Evolutionary conservation across 768 basidiomycete species (phyloP), one percentile per base, ranked within the genome.

Genomic region (Termitomyces sp.): DNA sequence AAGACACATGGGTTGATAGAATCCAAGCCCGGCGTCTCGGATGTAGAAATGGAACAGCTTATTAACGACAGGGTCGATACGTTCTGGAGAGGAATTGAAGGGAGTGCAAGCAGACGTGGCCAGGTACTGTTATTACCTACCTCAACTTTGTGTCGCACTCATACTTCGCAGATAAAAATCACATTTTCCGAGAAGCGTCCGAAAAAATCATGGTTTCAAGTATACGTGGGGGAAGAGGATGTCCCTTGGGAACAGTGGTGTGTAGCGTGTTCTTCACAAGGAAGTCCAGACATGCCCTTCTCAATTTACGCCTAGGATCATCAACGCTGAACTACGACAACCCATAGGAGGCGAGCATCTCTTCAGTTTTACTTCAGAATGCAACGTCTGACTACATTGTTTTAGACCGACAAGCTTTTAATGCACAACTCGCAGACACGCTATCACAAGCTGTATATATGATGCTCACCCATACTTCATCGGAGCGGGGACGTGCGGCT

Each of bases 161-260:
- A 49, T 35, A 34, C 2, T 14, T 32, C 5, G 12, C 51, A 89
- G 91, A 85, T 93, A 32, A 68, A 78, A 10, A 79, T 92, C 19
- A 89, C 85, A 0, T 83, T 93, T 59, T 87, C 88, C 2, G 90
- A 91, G 67, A 88, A 85, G 67, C 79, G 82, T 47, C 81, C 82
- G 10, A 87, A 85, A 70, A 92, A 89, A 69, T 80, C 82, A 16
- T 91, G 90, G 90, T 89, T 91, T 62, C 79, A 79, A 51, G 80
- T 82, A 11, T 84, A 84, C 40, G 76, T 79, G 61, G 85, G 79
- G 1, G 88, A 93, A 71, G 91, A 93, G 66, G 89, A 92, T 25
- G 82, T 91, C 14, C 83, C 89, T 52, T 93, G 91, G 91, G 91
- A 93, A 67, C 84, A 89, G 70, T 93, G 91, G 91, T 89, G 12